These are phyloP conservation scores for Diaporthe ilicicola DNA, from an alignment of 2,329 filamentous ascomycete species.

Conservation along the genomic window DNA sequence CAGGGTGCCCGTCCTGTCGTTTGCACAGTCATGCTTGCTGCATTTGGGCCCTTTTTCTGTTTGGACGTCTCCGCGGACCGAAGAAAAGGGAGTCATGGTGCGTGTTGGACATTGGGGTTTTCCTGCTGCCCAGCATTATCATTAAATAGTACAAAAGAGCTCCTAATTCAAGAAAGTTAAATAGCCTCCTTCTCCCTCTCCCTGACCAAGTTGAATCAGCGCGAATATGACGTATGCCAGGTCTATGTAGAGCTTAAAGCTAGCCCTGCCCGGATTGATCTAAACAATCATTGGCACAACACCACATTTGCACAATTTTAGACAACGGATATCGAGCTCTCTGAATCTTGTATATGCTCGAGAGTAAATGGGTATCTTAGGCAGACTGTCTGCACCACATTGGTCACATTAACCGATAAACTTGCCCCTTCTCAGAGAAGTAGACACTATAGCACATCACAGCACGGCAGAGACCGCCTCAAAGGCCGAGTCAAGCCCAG, in stretches of 20 bases:
- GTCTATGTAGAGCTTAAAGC: not conserved
- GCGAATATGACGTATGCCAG: not conserved
- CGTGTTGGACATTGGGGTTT: conserved; percentile 22
- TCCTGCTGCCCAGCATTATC: conserved; percentile 19
- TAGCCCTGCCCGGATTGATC: not conserved
- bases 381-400: not conserved
- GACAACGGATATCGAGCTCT: too few relatives aligned
- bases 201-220: too few relatives aligned
- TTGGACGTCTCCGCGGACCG: not conserved
- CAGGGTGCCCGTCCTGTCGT: not conserved
- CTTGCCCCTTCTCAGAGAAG: not conserved
- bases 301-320: too few relatives aligned
- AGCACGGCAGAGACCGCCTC: not conserved
- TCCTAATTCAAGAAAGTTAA: conserved; percentile 31
- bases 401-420: not conserved
- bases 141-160: conserved; percentile 30
- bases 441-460: not conserved
- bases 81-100: not conserved
- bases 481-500: too few relatives aligned
- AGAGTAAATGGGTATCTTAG: conserved; percentile 14
- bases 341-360: not conserved
- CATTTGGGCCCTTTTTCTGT: conserved; percentile 16
- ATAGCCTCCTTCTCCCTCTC: not conserved
- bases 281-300: not conserved
- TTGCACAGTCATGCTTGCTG: conserved; percentile 19